Conservation (phyloP, 306 rosid species). For the Cyclanthera cordifolia region DNA sequence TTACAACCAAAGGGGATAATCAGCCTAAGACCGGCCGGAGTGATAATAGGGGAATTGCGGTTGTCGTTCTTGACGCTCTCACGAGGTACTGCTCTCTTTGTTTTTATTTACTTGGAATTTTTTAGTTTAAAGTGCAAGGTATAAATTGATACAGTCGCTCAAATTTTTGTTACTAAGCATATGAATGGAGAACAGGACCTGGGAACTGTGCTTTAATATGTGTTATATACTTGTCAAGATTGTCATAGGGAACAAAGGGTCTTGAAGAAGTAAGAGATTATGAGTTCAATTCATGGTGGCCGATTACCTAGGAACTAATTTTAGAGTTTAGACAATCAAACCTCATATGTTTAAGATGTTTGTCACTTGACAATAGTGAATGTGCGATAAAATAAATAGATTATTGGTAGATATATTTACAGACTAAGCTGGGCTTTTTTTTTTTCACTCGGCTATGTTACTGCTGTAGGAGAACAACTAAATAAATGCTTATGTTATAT, state of each 20-base stretch:
- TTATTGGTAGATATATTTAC: not conserved
- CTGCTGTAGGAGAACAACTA: not conserved
- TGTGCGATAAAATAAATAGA: not conserved
- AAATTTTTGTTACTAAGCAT: not conserved
- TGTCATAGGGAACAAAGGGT: no score
- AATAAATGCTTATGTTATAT: not conserved
- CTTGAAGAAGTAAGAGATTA: no score
- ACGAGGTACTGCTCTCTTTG: slow-evolving; percentile 43
- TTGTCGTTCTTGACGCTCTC: slow-evolving; percentile 97
- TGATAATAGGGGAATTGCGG: slow-evolving; percentile 93
- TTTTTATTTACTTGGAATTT: not conserved
- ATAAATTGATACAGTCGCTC: not conserved
- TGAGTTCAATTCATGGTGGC: no score
- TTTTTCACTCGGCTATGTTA: not conserved
- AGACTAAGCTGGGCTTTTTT: not conserved
- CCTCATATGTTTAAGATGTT: no score
- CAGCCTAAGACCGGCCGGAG: slow-evolving; percentile 85
- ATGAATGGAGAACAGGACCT: not conserved
- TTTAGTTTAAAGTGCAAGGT: not conserved
- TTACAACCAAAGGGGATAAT: slow-evolving; percentile 72
- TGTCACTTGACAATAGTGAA: no score
- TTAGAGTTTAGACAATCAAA: no score
- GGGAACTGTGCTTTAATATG: not conserved
- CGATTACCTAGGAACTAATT: no score
- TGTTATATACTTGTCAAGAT: not conserved